Conservation (phyloP, 441 rosid species). For the Erodium texanum region DNA sequence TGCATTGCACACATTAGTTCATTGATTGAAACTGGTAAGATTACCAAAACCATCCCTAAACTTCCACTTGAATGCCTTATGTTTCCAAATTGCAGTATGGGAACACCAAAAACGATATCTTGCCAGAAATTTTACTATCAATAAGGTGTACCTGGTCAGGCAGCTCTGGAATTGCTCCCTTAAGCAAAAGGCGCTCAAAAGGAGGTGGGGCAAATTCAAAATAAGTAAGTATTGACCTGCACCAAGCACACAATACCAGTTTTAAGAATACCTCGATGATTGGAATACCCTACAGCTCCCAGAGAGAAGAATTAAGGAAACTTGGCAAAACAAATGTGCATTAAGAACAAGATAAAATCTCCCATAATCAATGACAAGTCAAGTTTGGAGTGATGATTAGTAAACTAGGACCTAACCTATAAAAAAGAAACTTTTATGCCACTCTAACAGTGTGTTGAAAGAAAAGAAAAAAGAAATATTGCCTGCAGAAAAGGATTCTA, state of each 20-base stretch:
- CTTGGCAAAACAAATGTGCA: no score
- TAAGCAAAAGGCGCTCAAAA: constrained; percentile 50
- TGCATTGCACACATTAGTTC: not conserved
- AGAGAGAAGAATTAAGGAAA: not conserved
- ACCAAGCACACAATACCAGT: constrained; percentile 14
- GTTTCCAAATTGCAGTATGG: not conserved
- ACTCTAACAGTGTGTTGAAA: no score
- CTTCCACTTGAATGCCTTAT: not conserved
- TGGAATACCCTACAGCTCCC: not conserved
- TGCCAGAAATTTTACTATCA: not conserved
- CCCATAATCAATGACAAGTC: not conserved
- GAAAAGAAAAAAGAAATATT: no score
- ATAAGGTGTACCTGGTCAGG: not conserved
- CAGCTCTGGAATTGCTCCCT: constrained; percentile 16
- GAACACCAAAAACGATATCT: not conserved
- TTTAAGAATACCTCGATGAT: not conserved
- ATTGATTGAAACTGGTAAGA: not conserved
- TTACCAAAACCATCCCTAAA: not conserved
- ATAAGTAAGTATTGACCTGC: constrained; percentile 64
- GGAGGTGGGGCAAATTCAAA: constrained; percentile 83
- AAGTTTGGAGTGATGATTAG: not conserved
- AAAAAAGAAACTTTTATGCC: no score
- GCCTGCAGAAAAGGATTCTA: not conserved
- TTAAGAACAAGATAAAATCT: no score
- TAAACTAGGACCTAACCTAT: not conserved